These are phyloP conservation scores for Lithocarpus polystachyus DNA, from an alignment of 306 rosid genomes.

Conservation along the genomic window DNA sequence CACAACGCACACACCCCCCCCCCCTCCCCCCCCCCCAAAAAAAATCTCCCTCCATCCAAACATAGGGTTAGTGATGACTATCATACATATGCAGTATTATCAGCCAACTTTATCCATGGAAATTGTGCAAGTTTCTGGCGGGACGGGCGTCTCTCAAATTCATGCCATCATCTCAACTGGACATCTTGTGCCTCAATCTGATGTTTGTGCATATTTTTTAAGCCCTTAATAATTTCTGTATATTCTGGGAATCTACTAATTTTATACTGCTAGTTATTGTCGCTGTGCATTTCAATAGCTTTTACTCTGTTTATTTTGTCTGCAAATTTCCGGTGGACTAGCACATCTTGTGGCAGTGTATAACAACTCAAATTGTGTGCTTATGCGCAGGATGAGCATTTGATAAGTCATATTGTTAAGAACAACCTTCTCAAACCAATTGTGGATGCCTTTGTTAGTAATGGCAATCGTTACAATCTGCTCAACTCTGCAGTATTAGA, in stretches of 20 bases:
- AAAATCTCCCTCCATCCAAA: too few relatives aligned
- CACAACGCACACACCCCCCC: too few relatives aligned
- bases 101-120: background rate
- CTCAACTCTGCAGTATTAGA: slow-evolving; percentile 89
- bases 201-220: background rate
- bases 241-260: background rate
- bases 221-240: background rate
- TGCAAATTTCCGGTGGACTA: slow-evolving; percentile 13
- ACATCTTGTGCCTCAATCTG: background rate
- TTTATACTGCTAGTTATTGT: background rate
- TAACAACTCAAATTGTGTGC: slow-evolving; percentile 15
- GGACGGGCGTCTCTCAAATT: background rate
- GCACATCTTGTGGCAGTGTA: background rate
- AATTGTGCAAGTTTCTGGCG: background rate
- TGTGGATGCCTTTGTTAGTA: slow-evolving; percentile 69
- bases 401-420: slow-evolving; percentile 64
- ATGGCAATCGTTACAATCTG: slow-evolving; percentile 94
- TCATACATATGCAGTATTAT: background rate
- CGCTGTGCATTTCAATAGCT: background rate
- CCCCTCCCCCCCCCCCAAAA: too few relatives aligned
- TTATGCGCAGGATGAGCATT: slow-evolving; percentile 85
- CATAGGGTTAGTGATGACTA: background rate
- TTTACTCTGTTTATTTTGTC: background rate
- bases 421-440: slow-evolving; percentile 84
- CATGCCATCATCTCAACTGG: background rate